Percentiles rank a stretch among this genome's conserved stretches.
phyloP scores from a whole-genome alignment of 495 filamentous ascomycete species.

The Annulohypoxylon maeteangense region DNA sequence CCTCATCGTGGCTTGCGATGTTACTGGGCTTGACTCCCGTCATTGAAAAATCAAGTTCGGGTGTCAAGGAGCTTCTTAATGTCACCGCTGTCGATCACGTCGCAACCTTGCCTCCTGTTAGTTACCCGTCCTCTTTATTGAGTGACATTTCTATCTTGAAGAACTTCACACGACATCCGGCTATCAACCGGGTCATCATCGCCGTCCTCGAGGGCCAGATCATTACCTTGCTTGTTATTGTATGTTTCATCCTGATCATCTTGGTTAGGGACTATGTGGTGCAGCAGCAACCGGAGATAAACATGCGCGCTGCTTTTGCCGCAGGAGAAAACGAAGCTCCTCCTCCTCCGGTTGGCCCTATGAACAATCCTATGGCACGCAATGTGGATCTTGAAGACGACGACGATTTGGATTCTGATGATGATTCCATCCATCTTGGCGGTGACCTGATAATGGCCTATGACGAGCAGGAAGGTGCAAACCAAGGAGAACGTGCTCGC shows the following conservation, averaged over 20 bases:
- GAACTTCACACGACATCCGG: conserved; percentile 74
- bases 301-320: conserved; percentile 66
- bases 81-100: conserved; percentile 29
- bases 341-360: conserved; percentile 51
- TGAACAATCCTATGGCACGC: conserved; percentile 18
- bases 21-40: conserved; percentile 32
- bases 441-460: background rate
- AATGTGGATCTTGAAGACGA: conserved; percentile 24
- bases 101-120: conserved; percentile 22
- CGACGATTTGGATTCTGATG: conserved; percentile 23
- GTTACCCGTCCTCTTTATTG: conserved; percentile 62
- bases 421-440: background rate
- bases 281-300: conserved; percentile 89
- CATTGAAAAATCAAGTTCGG: conserved; percentile 21
- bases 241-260: conserved; percentile 94
- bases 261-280: conserved; percentile 98
- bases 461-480: conserved; percentile 22
- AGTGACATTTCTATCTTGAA: conserved; percentile 78
- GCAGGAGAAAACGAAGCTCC: conserved; percentile 62
- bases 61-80: conserved; percentile 29
- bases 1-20: conserved; percentile 43
- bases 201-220: conserved; percentile 90
- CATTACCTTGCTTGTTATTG: conserved; percentile 88
- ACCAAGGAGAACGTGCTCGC: conserved; percentile 14
- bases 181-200: conserved; percentile 82